Conservation (phyloP, 352 stramenopile species). For the Thalassiosira allenii region DNA sequence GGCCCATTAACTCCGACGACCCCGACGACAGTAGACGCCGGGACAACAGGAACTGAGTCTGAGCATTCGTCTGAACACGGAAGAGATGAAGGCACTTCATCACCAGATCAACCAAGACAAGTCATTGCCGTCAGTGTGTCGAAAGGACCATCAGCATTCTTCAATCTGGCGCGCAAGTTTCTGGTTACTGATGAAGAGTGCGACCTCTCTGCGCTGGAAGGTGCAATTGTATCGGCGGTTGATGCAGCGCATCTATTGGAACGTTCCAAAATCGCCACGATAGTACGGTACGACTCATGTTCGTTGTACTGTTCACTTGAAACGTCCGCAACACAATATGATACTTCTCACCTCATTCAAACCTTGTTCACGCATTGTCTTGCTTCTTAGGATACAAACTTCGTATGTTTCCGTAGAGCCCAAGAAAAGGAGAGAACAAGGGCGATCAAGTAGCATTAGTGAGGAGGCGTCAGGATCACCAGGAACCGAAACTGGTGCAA, state of each 20-base stretch:
- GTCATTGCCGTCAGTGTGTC: conserved; percentile 84
- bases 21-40: conserved; percentile 34
- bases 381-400: conserved; percentile 70
- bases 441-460: conserved; percentile 12
- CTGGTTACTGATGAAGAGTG: conserved; percentile 79
- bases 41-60: conserved; percentile 39
- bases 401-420: conserved; percentile 84
- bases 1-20: conserved; percentile 27
- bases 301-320: no score
- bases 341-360: no score
- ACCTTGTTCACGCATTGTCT: neutral
- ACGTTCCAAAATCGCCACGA: conserved; percentile 81
- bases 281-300: conserved; percentile 77
- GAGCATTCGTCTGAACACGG: conserved; percentile 43
- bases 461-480: conserved; percentile 24
- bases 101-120: conserved; percentile 53
- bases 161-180: conserved; percentile 84
- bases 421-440: conserved; percentile 69
- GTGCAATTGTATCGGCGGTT: conserved; percentile 84
- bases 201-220: conserved; percentile 84
- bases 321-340: no score
- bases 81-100: conserved; percentile 31
- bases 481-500: conserved; percentile 24
- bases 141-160: conserved; percentile 79
- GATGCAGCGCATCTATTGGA: conserved; percentile 84